phyloP scores from a whole-genome alignment of 176 grass and related monocot species.

The Puya raimondii region DNA sequence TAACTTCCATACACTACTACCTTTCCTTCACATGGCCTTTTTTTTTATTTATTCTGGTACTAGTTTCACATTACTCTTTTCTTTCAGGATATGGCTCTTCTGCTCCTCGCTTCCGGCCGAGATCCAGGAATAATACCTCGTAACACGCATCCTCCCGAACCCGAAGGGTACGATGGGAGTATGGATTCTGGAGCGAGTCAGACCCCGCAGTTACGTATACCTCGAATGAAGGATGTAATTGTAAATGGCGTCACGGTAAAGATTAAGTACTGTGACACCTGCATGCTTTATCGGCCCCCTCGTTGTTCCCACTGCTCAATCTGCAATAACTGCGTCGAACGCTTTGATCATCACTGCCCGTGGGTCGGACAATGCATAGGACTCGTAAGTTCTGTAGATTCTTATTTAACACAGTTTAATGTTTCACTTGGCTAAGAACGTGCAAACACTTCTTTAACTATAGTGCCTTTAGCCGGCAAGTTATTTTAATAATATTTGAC shows the following conservation, averaged over 20 bases:
- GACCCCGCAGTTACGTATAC: constrained; percentile 69
- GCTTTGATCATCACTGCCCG: constrained; percentile 96
- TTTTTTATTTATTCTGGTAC: background rate
- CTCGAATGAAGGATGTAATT: constrained; percentile 61
- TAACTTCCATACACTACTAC: background rate
- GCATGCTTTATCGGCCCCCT: constrained; percentile 89
- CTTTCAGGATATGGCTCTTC: constrained; percentile 75
- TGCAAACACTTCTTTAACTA: background rate
- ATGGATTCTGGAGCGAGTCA: constrained; percentile 38
- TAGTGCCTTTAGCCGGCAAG: background rate
- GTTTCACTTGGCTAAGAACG: background rate
- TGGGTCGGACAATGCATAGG: constrained; percentile 98
- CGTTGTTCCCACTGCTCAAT: constrained; percentile 91
- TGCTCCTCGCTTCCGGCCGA: constrained; percentile 83
- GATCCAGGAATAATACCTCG: constrained; percentile 93
- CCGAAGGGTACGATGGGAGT: constrained; percentile 46
- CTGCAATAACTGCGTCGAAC: constrained; percentile 91
- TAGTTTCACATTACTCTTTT: constrained; percentile 1
- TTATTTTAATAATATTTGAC: background rate
- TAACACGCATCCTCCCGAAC: constrained; percentile 75
- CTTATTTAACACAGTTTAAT: background rate
- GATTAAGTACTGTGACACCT: constrained; percentile 92
- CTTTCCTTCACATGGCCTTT: constrained; percentile 7
- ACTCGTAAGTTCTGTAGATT: constrained; percentile 38
- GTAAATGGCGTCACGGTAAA: constrained; percentile 75